phyloP scores from a whole-genome alignment of 2,329 filamentous ascomycete genomes.

The Onygenales sp. region DNA sequence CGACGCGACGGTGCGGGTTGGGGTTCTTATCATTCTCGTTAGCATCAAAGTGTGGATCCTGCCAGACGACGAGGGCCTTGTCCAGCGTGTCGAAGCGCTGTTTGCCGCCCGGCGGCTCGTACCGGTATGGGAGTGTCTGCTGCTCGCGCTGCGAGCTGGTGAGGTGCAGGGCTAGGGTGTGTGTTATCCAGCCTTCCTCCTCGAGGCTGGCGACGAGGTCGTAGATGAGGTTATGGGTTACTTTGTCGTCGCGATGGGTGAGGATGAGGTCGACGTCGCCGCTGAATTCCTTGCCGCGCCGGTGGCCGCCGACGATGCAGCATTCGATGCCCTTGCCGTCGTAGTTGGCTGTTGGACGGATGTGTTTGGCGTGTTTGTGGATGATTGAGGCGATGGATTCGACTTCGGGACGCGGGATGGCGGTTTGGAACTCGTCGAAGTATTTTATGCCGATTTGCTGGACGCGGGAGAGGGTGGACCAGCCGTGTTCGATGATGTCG shows the following conservation, averaged over 20 bases:
- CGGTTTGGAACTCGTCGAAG: slow-evolving; percentile 71
- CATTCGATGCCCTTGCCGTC: slow-evolving; percentile 42
- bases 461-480: slow-evolving; percentile 62
- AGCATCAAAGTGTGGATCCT: slow-evolving; percentile 49
- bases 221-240: slow-evolving; percentile 61
- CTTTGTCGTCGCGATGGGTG: slow-evolving; percentile 61
- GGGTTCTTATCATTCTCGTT: slow-evolving; percentile 44
- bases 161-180: slow-evolving; percentile 63
- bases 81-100: slow-evolving; percentile 79
- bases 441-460: slow-evolving; percentile 94
- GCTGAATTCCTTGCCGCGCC: slow-evolving; percentile 62
- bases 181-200: slow-evolving; percentile 61
- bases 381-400: slow-evolving; percentile 58
- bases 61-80: slow-evolving; percentile 90
- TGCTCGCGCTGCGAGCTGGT: slow-evolving; percentile 67
- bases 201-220: slow-evolving; percentile 66
- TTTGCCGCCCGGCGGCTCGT: slow-evolving; percentile 26
- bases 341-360: slow-evolving; percentile 40
- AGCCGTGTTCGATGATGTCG: slow-evolving; percentile 75
- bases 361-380: slow-evolving; percentile 54
- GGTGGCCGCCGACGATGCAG: slow-evolving; percentile 69
- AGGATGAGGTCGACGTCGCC: slow-evolving; percentile 84
- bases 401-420: slow-evolving; percentile 65
- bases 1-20: slow-evolving; percentile 73
- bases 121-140: slow-evolving; percentile 46